A percentile compares a stretch with the other conserved stretches of the same genome.
These are phyloP conservation scores for Lyophyllum semitale DNA, from an alignment of 768 basidiomycete genomes.

Conservation along the genomic window DNA sequence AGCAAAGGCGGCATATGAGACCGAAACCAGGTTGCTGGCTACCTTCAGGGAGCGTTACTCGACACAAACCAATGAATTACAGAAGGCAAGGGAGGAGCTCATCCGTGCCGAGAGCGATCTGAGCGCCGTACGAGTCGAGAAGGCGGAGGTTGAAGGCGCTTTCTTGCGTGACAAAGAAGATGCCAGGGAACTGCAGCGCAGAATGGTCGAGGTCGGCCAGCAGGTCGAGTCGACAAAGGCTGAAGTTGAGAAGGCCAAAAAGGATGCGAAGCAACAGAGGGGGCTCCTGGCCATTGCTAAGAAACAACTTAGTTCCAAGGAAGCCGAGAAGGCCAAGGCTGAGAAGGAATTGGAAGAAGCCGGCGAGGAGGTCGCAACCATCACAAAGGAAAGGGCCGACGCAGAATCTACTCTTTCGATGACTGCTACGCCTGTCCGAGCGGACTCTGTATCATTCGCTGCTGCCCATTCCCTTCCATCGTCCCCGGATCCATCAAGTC, in stretches of 20 bases:
- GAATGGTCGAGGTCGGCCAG: conserved; percentile 78
- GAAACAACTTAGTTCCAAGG: conserved; percentile 88
- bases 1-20: conserved; percentile 84
- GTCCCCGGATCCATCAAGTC: conserved; percentile 64
- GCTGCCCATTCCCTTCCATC: conserved; percentile 72
- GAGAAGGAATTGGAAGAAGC: conserved; percentile 77
- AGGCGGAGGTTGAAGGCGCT: conserved; percentile 85
- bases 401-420: conserved; percentile 43
- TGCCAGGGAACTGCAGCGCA: conserved; percentile 78
- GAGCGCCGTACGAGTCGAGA: conserved; percentile 85
- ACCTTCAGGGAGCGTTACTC: conserved; percentile 69
- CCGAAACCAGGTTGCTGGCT: conserved; percentile 71
- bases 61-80: conserved; percentile 70
- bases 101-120: conserved; percentile 92
- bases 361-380: conserved; percentile 48
- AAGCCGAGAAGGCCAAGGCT: conserved; percentile 69
- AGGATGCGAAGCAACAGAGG: conserved; percentile 95
- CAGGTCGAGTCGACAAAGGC: conserved; percentile 70
- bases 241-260: conserved; percentile 85
- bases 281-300: conserved; percentile 92
- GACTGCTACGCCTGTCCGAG: conserved; percentile 25
- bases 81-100: conserved; percentile 72
- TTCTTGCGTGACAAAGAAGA: conserved; percentile 95
- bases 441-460: conserved; percentile 57
- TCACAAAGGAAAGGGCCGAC: conserved; percentile 56